Conservation (phyloP, 257 asterid species). For the Jaltomata sinuosa region DNA sequence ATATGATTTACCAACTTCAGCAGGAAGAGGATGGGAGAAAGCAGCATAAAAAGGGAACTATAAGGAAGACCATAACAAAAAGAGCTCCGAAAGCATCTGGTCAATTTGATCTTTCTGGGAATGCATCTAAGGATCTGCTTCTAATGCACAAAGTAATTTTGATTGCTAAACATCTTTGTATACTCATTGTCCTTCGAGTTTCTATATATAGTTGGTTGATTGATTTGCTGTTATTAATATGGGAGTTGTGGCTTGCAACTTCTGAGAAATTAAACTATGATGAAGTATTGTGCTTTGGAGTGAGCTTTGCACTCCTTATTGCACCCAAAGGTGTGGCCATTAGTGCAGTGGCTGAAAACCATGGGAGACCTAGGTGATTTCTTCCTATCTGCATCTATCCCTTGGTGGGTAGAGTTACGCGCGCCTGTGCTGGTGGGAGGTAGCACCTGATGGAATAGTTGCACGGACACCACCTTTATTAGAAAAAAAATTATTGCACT, state of each 20-base stretch:
- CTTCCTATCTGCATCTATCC: background rate
- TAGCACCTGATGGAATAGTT: background rate
- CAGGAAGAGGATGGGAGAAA: slow-evolving; percentile 94
- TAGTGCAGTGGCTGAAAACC: background rate
- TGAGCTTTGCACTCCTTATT: background rate
- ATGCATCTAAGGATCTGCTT: slow-evolving; percentile 80
- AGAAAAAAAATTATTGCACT: background rate
- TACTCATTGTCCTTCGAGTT: background rate
- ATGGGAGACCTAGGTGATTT: background rate
- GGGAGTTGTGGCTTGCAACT: background rate
- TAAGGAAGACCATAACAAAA: slow-evolving; percentile 70
- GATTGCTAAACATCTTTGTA: background rate
- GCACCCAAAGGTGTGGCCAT: background rate
- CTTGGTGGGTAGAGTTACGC: background rate
- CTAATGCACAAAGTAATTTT: slow-evolving; percentile 79
- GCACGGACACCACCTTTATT: background rate
- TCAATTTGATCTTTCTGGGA: slow-evolving; percentile 89
- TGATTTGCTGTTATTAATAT: background rate
- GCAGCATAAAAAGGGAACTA: slow-evolving; percentile 56
- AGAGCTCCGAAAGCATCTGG: slow-evolving; percentile 92
- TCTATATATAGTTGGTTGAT: background rate
- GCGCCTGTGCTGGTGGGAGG: background rate
- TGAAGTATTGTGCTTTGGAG: background rate
- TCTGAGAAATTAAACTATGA: background rate
- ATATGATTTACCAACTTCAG: slow-evolving; percentile 70